Conservation (phyloP, 148 eudicot species). For the Euryodendron excelsum region DNA sequence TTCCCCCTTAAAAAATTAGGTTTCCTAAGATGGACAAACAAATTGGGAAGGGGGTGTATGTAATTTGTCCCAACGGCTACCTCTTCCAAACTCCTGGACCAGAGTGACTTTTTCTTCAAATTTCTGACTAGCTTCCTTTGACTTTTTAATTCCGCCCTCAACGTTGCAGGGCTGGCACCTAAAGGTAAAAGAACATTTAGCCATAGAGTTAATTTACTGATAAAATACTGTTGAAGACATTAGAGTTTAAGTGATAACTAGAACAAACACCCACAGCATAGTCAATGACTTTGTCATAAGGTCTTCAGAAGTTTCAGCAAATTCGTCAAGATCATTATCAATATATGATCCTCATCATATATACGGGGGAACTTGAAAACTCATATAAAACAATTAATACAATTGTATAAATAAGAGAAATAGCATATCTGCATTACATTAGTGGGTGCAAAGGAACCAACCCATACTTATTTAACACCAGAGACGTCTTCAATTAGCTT, state of each 20-base stretch:
- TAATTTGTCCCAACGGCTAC: conserved; percentile 29
- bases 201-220: not conserved
- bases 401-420: not conserved
- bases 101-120: conserved; percentile 60
- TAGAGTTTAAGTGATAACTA: not conserved
- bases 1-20: not conserved
- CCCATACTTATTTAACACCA: not conserved
- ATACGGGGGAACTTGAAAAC: not conserved
- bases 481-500: not conserved
- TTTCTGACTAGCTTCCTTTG: conserved; percentile 51
- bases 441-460: not conserved
- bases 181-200: not conserved
- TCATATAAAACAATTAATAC: not conserved
- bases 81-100: conserved; percentile 74
- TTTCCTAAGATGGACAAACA: not conserved
- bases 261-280: not conserved
- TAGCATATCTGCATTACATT: not conserved
- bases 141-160: conserved; percentile 41
- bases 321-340: not conserved
- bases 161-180: conserved; percentile 30
- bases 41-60: not conserved
- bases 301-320: not conserved
- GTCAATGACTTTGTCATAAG: not conserved
- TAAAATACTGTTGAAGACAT: not conserved
- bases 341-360: not conserved